Conservation (phyloP, 2,329 filamentous ascomycete genomes). For the Sporothrix pseudoabietina region DNA sequence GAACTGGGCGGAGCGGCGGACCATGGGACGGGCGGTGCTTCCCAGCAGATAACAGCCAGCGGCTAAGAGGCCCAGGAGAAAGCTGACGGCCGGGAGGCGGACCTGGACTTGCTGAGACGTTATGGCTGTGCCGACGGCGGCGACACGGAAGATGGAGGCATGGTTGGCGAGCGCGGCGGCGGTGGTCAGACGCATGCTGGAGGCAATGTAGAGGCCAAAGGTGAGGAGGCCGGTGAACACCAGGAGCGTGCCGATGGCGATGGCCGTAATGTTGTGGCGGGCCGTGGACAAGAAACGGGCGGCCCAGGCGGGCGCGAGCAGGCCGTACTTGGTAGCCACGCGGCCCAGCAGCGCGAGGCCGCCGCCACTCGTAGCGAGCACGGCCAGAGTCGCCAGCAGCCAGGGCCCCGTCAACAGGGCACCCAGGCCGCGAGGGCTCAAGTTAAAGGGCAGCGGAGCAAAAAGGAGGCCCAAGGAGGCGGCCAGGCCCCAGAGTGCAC, state of each 20-base stretch:
- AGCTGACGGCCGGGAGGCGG: slow-evolving; percentile 47
- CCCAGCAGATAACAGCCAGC: slow-evolving; percentile 48
- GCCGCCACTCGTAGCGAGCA: slow-evolving; percentile 38
- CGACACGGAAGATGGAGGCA: slow-evolving; percentile 38
- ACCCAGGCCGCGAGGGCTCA: slow-evolving; percentile 47
- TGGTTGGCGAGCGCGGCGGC: slow-evolving; percentile 31
- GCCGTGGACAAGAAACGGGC: slow-evolving; percentile 33
- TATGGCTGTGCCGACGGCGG: slow-evolving; percentile 28
- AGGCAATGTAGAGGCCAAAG: slow-evolving; percentile 49
- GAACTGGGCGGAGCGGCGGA: slow-evolving; percentile 53
- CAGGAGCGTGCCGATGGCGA: slow-evolving; percentile 44
- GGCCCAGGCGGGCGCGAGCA: background rate
- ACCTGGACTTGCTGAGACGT: slow-evolving; percentile 35
- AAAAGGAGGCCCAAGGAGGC: slow-evolving; percentile 53
- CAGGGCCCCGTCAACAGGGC: slow-evolving; percentile 51
- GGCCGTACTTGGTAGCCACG: background rate
- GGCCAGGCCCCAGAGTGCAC: slow-evolving; percentile 52
- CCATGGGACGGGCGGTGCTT: slow-evolving; percentile 46
- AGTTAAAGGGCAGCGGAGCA: slow-evolving; percentile 47
- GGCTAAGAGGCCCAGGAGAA: slow-evolving; percentile 53
- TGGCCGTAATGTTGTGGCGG: slow-evolving; percentile 40
- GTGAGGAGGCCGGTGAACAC: slow-evolving; percentile 48
- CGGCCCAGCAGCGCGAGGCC: background rate
- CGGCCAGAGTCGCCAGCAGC: slow-evolving; percentile 44
- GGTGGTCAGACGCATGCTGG: slow-evolving; percentile 39